A percentile compares a stretch with the other conserved stretches of the same genome.
Evolutionary conservation across 2,329 filamentous ascomycete species (phyloP).

Genomic region (Aspergillus alliaceus): DNA sequence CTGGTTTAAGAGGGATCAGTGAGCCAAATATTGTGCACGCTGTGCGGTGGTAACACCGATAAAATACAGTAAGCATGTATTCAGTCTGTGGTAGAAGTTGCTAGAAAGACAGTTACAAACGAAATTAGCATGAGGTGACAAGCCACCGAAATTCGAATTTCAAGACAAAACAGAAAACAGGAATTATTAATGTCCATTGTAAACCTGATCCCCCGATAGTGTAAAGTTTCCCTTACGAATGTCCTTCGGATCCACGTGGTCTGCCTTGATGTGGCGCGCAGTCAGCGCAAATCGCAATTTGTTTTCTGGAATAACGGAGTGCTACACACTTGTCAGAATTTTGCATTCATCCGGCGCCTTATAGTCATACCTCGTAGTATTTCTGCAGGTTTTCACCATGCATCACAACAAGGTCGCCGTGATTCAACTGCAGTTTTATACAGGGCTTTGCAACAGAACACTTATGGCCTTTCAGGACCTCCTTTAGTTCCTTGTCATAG

Average conservation of each 20-base stretch:
- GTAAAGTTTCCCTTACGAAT: constrained; percentile 29
- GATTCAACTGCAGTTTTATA: constrained; percentile 50
- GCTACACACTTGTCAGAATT: constrained; percentile 19
- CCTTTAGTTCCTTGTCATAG: constrained; percentile 23
- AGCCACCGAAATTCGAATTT: not conserved
- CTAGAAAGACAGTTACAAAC: not conserved
- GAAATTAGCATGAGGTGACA: not conserved
- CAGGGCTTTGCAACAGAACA: constrained; percentile 28
- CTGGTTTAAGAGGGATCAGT: not conserved
- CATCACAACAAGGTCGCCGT: constrained; percentile 61
- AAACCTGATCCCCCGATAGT: constrained; percentile 25
- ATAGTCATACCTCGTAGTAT: constrained; percentile 49
- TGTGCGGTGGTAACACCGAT: not conserved
- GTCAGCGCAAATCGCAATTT: constrained; percentile 39
- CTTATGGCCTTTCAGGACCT: constrained; percentile 28
- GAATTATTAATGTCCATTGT: constrained; percentile 28
- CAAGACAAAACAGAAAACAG: not conserved
- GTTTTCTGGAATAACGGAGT: constrained; percentile 31
- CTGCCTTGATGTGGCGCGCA: constrained; percentile 33
- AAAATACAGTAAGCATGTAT: not conserved
- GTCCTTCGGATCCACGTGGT: constrained; percentile 21
- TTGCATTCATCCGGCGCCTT: not conserved
- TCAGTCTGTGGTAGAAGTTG: not conserved
- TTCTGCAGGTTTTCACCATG: constrained; percentile 55
- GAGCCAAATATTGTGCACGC: not conserved